phyloP scores from a whole-genome alignment of 2,329 filamentous ascomycete species.

The Talaromyces sp. region DNA sequence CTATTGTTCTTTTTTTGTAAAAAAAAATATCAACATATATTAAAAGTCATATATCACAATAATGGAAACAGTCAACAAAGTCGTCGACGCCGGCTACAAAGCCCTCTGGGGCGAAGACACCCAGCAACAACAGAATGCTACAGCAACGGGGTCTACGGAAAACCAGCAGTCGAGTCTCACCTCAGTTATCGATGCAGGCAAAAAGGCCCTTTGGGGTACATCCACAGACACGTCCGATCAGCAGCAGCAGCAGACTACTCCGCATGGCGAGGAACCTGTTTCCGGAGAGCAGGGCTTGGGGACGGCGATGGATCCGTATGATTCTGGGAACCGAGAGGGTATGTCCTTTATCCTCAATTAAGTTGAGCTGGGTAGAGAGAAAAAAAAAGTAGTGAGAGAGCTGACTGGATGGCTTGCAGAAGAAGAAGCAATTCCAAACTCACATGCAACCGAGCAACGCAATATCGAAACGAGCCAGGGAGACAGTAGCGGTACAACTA shows the following conservation, averaged over 20 bases:
- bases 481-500: background rate
- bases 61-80: conserved; percentile 57
- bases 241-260: conserved; percentile 18
- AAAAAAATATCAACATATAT: too few species aligned
- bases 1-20: background rate
- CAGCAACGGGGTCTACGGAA: background rate
- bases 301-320: conserved; percentile 65
- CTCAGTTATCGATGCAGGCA: conserved; percentile 46
- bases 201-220: conserved; percentile 45
- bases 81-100: conserved; percentile 44
- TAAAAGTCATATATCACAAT: conserved; percentile 24
- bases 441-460: conserved; percentile 2
- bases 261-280: conserved; percentile 58
- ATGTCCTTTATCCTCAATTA: conserved; percentile 14
- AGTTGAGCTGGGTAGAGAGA: background rate
- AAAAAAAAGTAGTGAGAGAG: background rate
- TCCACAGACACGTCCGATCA: conserved; percentile 13
- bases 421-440: background rate
- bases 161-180: background rate
- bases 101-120: conserved; percentile 9
- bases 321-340: conserved; percentile 69
- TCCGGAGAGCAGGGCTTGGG: conserved; percentile 66
- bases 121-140: background rate
- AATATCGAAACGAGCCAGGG: conserved; percentile 1
- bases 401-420: background rate